These are phyloP conservation scores for Metarhizium guizhouense DNA, from an alignment of 2,329 filamentous ascomycete genomes.

Conservation along the genomic window DNA sequence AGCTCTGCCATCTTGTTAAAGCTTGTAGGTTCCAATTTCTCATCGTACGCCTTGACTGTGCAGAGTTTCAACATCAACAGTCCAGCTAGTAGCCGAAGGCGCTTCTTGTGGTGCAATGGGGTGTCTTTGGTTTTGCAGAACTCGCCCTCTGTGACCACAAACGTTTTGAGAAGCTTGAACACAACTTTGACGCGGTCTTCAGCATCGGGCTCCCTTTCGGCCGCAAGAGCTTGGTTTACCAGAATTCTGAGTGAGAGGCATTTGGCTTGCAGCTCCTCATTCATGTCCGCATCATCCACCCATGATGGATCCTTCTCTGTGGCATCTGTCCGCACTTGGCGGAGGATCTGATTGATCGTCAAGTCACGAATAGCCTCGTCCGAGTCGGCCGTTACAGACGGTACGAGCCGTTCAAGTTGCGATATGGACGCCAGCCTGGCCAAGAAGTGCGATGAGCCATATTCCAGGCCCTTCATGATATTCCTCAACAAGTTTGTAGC, in stretches of 20 bases:
- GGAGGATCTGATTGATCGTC: constrained; percentile 64
- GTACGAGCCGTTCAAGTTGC: constrained; percentile 67
- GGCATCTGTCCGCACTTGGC: constrained; percentile 57
- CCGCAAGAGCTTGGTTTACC: constrained; percentile 71
- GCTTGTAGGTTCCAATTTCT: constrained; percentile 58
- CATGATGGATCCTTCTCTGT: constrained; percentile 51
- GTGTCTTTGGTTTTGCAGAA: constrained; percentile 68
- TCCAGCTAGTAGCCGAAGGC: constrained; percentile 74
- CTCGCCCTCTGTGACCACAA: constrained; percentile 71
- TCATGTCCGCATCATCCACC: constrained; percentile 58
- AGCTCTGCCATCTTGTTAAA: constrained; percentile 79
- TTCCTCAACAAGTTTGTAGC: constrained; percentile 75
- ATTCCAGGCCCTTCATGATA: constrained; percentile 64
- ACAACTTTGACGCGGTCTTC: constrained; percentile 57
- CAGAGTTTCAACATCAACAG: constrained; percentile 79
- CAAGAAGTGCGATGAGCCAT: constrained; percentile 65
- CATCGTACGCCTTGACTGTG: constrained; percentile 65
- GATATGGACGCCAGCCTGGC: constrained; percentile 63
- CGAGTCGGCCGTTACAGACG: constrained; percentile 62
- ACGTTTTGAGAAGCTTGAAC: constrained; percentile 68
- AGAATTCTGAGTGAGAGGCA: constrained; percentile 75
- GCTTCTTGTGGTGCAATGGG: constrained; percentile 66
- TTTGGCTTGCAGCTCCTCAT: constrained; percentile 78
- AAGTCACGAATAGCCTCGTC: constrained; percentile 74
- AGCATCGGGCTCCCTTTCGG: constrained; percentile 39